Evolutionary conservation across 306 rosid species (phyloP).

Genomic region (Quercus cerris): DNA sequence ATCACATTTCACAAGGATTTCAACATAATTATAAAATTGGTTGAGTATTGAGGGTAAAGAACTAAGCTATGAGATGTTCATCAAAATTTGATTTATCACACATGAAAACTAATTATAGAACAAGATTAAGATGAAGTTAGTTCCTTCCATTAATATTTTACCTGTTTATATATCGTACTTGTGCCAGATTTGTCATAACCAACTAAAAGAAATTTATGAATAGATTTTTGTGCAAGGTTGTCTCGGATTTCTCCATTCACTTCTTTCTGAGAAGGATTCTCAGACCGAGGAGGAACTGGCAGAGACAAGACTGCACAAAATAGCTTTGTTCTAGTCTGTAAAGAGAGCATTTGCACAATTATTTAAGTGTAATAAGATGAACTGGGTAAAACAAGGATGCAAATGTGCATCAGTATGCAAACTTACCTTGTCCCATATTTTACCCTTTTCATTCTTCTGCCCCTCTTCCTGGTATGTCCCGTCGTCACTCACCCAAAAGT

Average conservation of each 20-base stretch:
- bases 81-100: not conserved
- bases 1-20: not conserved
- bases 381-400: constrained; percentile 14
- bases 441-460: constrained; percentile 51
- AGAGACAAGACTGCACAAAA: constrained; percentile 46
- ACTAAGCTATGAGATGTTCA: not conserved
- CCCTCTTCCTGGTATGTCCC: constrained; percentile 85
- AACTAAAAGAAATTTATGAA: constrained; percentile 53
- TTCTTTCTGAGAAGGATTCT: constrained; percentile 14
- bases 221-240: constrained; percentile 20
- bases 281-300: constrained; percentile 49
- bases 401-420: constrained; percentile 8
- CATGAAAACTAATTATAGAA: not conserved
- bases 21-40: not conserved
- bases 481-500: constrained; percentile 66
- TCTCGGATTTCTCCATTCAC: not conserved
- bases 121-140: not conserved
- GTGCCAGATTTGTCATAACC: constrained; percentile 73
- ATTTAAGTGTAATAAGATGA: not conserved
- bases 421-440: constrained; percentile 70
- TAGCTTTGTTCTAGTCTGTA: constrained; percentile 49
- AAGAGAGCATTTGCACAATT: constrained; percentile 7
- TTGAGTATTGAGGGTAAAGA: not conserved
- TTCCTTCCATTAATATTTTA: constrained; percentile 16
- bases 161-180: constrained; percentile 82